These are phyloP conservation scores for Saccharomyces hybrid DNA, from an alignment of 1,139 yeast genomes.

Conservation along the genomic window DNA sequence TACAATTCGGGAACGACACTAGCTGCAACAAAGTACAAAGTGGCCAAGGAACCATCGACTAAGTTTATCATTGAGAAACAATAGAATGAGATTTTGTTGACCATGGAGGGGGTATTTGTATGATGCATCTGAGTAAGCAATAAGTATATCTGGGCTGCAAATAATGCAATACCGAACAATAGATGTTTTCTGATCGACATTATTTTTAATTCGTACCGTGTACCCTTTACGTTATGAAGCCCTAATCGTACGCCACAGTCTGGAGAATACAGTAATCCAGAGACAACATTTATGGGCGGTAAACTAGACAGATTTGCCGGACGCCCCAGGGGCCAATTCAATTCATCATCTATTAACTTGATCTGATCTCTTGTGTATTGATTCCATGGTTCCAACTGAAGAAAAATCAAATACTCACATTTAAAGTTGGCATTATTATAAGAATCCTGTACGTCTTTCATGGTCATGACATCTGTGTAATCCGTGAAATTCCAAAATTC, in stretches of 20 bases:
- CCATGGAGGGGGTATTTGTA: slow-evolving; percentile 72
- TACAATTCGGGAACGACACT: slow-evolving; percentile 50
- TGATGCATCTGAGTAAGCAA: slow-evolving; percentile 59
- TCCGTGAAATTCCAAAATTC: slow-evolving; percentile 35
- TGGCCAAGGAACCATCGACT: slow-evolving; percentile 61
- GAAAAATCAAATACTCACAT: slow-evolving; percentile 66
- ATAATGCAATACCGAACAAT: slow-evolving; percentile 41
- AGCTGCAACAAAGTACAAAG: slow-evolving; percentile 54
- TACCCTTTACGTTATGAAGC: slow-evolving; percentile 45
- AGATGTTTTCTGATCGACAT: slow-evolving; percentile 40
- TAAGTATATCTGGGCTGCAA: slow-evolving; percentile 43
- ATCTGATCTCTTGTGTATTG: slow-evolving; percentile 45
- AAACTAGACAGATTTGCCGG: slow-evolving; percentile 48
- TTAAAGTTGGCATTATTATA: slow-evolving; percentile 34
- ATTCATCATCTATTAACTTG: slow-evolving; percentile 60
- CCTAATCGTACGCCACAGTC: slow-evolving; percentile 67
- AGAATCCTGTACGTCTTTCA: slow-evolving; percentile 35
- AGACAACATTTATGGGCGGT: slow-evolving; percentile 49
- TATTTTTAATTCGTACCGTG: slow-evolving; percentile 45
- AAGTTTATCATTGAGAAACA: slow-evolving; percentile 47
- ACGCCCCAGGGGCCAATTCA: slow-evolving; percentile 62
- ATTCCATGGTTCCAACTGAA: slow-evolving; percentile 59
- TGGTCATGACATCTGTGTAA: slow-evolving; percentile 31
- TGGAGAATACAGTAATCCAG: slow-evolving; percentile 70
- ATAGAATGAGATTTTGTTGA: slow-evolving; percentile 63